phyloP scores from a whole-genome alignment of 768 basidiomycete species.

The Tulasnella sp. region DNA sequence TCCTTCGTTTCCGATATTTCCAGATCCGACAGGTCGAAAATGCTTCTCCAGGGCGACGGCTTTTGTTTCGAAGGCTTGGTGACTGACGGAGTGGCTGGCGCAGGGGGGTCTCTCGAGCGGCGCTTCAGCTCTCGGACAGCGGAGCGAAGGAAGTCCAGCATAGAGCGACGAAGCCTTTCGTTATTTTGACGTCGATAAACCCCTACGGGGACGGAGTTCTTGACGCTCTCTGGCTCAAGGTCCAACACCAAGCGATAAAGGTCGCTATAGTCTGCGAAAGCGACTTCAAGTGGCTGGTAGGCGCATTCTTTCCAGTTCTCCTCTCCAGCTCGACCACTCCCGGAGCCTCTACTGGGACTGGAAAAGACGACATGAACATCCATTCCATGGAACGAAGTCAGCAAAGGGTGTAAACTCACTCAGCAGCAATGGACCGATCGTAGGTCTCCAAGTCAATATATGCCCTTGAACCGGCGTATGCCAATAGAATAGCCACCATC shows the following conservation, averaged over 20 bases:
- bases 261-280: conserved; percentile 35
- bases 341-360: not conserved
- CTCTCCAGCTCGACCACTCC: not conserved
- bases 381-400: too few species aligned
- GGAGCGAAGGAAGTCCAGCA: conserved; percentile 34
- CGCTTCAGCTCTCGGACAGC: conserved; percentile 28
- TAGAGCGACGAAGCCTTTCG: conserved; percentile 6
- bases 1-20: not conserved
- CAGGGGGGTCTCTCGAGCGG: not conserved
- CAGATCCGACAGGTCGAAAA: not conserved
- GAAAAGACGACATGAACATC: not conserved
- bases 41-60: not conserved
- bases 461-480: conserved; percentile 36
- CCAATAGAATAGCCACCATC: conserved; percentile 37
- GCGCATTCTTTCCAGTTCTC: not conserved
- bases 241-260: conserved; percentile 36
- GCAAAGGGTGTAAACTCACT: conserved; percentile 29
- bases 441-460: conserved; percentile 35
- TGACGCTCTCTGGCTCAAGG: conserved; percentile 35
- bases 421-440: conserved; percentile 33
- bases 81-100: not conserved
- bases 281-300: conserved; percentile 36
- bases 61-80: too few species aligned
- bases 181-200: not conserved
- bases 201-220: not conserved